These are phyloP conservation scores for Xerocomus nothofagi DNA, from an alignment of 1,284 basidiomycete genomes.

Conservation along the genomic window DNA sequence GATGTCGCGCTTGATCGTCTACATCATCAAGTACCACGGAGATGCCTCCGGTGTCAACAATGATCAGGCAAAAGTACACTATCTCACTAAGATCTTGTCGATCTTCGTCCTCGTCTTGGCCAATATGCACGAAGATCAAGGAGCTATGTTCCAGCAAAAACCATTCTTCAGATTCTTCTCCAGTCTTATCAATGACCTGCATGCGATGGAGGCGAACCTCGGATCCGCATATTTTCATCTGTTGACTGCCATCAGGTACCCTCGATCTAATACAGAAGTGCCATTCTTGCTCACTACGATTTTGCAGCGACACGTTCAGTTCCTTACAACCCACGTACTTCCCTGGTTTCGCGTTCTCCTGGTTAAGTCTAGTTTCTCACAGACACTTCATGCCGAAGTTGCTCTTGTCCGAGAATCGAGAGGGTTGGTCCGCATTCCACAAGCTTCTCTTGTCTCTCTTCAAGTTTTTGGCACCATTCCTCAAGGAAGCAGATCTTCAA, in stretches of 20 bases:
- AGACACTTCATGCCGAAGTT: slow-evolving; percentile 97
- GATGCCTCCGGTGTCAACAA: slow-evolving; percentile 88
- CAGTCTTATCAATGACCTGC: slow-evolving; percentile 90
- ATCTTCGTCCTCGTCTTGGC: slow-evolving; percentile 97
- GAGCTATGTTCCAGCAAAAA: slow-evolving; percentile 90
- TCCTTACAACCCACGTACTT: slow-evolving; percentile 96
- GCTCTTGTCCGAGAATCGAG: slow-evolving; percentile 78
- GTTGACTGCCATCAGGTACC: slow-evolving; percentile 83
- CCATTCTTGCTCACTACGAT: slow-evolving; percentile 15
- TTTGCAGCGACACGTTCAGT: slow-evolving; percentile 86
- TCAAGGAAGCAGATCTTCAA: slow-evolving; percentile 80
- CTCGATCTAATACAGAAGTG: neutral
- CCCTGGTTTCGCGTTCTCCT: slow-evolving; percentile 97
- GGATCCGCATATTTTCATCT: slow-evolving; percentile 89
- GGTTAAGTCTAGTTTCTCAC: slow-evolving; percentile 96
- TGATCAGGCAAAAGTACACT: slow-evolving; percentile 93
- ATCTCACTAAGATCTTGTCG: slow-evolving; percentile 96
- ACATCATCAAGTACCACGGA: slow-evolving; percentile 99
- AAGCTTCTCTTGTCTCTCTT: slow-evolving; percentile 90
- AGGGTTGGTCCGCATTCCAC: slow-evolving; percentile 97
- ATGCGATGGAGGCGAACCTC: slow-evolving; percentile 79
- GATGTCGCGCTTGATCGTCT: slow-evolving; percentile 91
- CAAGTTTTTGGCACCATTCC: slow-evolving; percentile 92
- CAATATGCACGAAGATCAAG: slow-evolving; percentile 93
- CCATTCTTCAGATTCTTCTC: slow-evolving; percentile 99